Percentiles rank a stretch among this genome's conserved stretches.
These are phyloP conservation scores for Podospora fimiseda DNA, from an alignment of 495 filamentous ascomycete species.

Conservation along the genomic window DNA sequence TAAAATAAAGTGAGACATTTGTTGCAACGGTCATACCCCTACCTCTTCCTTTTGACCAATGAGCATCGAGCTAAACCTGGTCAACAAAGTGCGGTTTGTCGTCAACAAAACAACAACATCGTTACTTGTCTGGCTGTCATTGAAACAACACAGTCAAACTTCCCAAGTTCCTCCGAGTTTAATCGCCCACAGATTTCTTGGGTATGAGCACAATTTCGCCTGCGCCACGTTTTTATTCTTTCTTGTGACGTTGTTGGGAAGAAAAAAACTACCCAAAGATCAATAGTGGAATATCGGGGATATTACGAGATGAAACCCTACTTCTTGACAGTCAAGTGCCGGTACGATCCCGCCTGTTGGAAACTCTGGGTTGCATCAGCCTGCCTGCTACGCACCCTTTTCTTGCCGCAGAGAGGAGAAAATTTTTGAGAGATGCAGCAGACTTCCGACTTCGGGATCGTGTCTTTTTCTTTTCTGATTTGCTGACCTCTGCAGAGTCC, in stretches of 20 bases:
- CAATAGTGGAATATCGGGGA: not conserved
- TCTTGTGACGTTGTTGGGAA: not conserved
- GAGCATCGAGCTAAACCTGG: not conserved
- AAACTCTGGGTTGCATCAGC: not conserved
- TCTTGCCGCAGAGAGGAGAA: not conserved
- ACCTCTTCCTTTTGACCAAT: conserved; percentile 4
- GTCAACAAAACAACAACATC: conserved; percentile 1
- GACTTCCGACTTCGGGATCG: conserved; percentile 3
- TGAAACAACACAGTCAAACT: too few relatives aligned
- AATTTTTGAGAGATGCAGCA: not conserved
- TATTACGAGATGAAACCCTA: not conserved
- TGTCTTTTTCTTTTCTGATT: not conserved
- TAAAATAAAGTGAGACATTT: conserved; percentile 19
- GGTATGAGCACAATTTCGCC: too few relatives aligned
- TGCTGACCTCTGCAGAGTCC: not conserved
- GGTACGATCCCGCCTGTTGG: conserved; percentile 1
- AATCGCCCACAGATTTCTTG: too few relatives aligned
- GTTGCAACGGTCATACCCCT: conserved; percentile 18
- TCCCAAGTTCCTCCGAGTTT: too few relatives aligned
- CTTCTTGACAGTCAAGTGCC: conserved; percentile 4
- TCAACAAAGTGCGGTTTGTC: not conserved
- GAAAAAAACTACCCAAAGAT: too few relatives aligned
- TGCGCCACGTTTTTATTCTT: not conserved
- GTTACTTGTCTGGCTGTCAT: not conserved
- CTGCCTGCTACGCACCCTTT: not conserved